Base-by-base conservation (phyloP, 768 basidiomycete genomes). In the Epithele typhae region DNA sequence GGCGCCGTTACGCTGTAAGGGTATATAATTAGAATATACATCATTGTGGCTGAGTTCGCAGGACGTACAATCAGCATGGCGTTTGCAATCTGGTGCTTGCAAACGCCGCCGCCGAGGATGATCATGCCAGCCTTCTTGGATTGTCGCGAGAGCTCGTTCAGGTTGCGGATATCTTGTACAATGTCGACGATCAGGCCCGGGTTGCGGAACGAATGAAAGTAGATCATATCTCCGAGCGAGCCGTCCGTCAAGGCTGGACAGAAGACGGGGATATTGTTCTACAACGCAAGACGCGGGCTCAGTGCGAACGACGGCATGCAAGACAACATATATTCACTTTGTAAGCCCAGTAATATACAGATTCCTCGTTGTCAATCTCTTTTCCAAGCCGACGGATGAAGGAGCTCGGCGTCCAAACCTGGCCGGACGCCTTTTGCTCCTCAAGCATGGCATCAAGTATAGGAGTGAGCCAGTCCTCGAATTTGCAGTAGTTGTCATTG, bases 81-180 rank as follows among this genome's bases (percentile, higher is more conserved):
- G 61, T 99, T 99, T n/a, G 95, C 95, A 46, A 99, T 96, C 62
- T 99, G 96, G 63, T 99, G 96, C 64, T 99, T 99, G 72, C 94
- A 98, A 9, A 99, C 93, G 1, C 96, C 96, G 2, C 96, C 96
- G 7, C 96, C 96, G 11, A 98, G 80, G 43, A 99, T 82, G 56
- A 99, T 92, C 94, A 98, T 98, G 2, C 96, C 96, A 17, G 96
- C 96, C 68, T 92, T 94, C 46, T 80, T 82, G 27, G 94, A 87
- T 53, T 79, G 83, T 45, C 96, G 77, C 10, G 88, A 81, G 15
- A 90, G 69, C 65, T 98, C 94, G 68, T 99, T 99, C 27, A 99
- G 70, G 32, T 78, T 73, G 18, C 94, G 83, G 46, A 99, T 97
- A 63, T 99, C 96, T 55, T 81, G 78, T 11, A 98, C 94, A 52